phyloP scores from a whole-genome alignment of 805 yeast species.

The Geotrichum ghanense region DNA sequence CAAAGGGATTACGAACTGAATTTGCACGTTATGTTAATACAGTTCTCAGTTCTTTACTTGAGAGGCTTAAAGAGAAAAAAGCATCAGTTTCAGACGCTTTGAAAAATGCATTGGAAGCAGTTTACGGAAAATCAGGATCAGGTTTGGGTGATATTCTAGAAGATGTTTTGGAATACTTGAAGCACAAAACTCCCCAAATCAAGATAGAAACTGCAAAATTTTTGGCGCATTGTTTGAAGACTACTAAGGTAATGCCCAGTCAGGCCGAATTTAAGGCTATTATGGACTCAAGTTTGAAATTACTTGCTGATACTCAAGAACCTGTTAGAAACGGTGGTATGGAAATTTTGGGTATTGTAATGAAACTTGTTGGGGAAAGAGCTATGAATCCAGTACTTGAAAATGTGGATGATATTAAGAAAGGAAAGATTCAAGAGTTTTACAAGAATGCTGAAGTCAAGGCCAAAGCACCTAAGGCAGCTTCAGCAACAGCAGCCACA shows the following conservation, averaged over 20 bases:
- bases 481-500: constrained; percentile 13
- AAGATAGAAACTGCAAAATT: constrained; percentile 59
- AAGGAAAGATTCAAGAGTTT: constrained; percentile 52
- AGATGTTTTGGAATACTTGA: constrained; percentile 46
- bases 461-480: constrained; percentile 27
- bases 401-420: constrained; percentile 66
- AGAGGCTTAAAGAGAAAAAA: constrained; percentile 82
- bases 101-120: constrained; percentile 50
- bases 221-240: constrained; percentile 50
- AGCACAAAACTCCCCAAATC: constrained; percentile 75
- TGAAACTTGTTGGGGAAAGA: constrained; percentile 73
- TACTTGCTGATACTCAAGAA: constrained; percentile 75
- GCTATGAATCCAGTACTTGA: constrained; percentile 49
- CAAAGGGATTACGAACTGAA: constrained; percentile 48
- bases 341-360: constrained; percentile 65
- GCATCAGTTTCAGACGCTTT: constrained; percentile 64
- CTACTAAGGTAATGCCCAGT: constrained; percentile 38
- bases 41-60: constrained; percentile 54
- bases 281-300: constrained; percentile 43
- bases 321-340: constrained; percentile 72
- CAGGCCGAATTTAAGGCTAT: constrained; percentile 44
- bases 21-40: constrained; percentile 44
- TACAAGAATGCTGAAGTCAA: constrained; percentile 45
- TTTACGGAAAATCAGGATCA: constrained; percentile 41
- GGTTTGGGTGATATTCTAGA: constrained; percentile 41